Evolutionary conservation across 2,329 filamentous ascomycete genomes (phyloP), one percentile per base, ranked within the genome.

Genomic region (Cryphonectria parasitica): DNA sequence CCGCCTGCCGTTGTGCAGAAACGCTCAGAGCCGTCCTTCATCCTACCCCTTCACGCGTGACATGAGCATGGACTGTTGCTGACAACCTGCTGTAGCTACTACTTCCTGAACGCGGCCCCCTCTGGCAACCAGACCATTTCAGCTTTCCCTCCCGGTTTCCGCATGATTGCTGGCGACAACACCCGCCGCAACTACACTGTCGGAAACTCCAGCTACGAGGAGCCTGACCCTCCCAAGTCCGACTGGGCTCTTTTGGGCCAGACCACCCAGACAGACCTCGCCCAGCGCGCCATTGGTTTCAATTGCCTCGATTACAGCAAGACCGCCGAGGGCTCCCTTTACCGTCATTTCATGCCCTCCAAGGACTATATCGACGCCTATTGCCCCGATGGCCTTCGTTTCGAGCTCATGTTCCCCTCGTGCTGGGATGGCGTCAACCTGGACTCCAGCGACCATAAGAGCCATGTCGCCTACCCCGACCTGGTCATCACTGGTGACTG

Each of bases 251-350:
- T 81, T 1, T 82, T 89, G 6, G 88, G 91, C 71, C 87, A 88
- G 76, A 91, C 90, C 15, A 81, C 78, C 63, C 94, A 97, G 83
- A 80, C 81, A 22, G 88, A 90, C 67, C 87, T 98, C 52, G 83
- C 83, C 66, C 92, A 97, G 83, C 94, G 95, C 73, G 93, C 95
- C 13, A 76, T 98, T 39, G 95, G 96, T 3, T 97, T 97, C 88
- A 98, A 98, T 85, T 98, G 96, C 82, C 83, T 99, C 72, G 91
- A 98, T 87, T 98, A 98, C 78, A 77, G 76, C 43, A 83, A 81
- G 34, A 76, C 80, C 0, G 84, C 92, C 2, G 94, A 97, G 80
- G 86, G 87, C 1, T 92, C 94, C 19, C 86, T 97, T 49, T 92
- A 89, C 80, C 93, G 95, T 74, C 95, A 97, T 80, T 90, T 88